Conservation (phyloP, 345 rosid species). For the Bruguiera parviflora region DNA sequence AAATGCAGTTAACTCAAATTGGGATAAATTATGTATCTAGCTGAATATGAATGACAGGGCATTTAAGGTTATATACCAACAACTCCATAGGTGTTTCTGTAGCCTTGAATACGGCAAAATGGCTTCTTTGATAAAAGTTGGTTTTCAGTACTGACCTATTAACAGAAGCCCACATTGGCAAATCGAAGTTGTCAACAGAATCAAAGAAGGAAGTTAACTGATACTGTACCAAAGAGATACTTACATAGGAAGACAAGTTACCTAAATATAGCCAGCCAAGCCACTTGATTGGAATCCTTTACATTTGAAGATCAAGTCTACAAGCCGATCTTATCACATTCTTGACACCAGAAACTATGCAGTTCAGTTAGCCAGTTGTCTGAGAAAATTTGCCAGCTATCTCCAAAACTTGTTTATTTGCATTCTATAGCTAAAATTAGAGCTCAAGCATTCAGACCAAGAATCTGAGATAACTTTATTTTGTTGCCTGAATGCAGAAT, state of each 20-base stretch:
- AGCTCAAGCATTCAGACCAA: background rate
- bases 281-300: background rate
- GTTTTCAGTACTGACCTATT: background rate
- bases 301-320: background rate
- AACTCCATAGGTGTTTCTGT: no score
- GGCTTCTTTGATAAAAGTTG: background rate
- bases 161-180: background rate
- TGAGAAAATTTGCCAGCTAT: background rate
- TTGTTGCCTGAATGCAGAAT: background rate
- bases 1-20: background rate
- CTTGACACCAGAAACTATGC: background rate
- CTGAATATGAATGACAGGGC: background rate
- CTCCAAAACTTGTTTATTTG: background rate
- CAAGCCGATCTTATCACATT: background rate
- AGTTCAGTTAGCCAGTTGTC: background rate
- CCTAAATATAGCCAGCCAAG: background rate
- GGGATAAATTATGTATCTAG: background rate
- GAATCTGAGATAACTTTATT: background rate
- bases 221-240: background rate
- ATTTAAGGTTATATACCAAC: background rate
- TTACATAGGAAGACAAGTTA: background rate
- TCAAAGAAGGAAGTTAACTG: background rate
- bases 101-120: background rate
- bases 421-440: background rate
- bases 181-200: slow-evolving; percentile 1